phyloP scores from a whole-genome alignment of 306 rosid species.

The Rosa chinensis region DNA sequence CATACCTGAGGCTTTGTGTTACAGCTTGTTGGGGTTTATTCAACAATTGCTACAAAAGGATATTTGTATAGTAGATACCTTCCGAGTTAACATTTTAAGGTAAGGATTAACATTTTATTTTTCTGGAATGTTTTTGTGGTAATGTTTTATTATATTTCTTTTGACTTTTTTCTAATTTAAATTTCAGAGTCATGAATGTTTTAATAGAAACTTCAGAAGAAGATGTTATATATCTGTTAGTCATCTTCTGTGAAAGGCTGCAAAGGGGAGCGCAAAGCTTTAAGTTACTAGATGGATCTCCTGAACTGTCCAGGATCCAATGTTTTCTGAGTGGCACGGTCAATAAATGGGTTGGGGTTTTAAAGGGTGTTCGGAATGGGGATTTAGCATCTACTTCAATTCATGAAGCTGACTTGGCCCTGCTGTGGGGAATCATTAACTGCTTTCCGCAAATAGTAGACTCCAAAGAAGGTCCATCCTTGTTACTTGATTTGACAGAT shows the following conservation, averaged over 20 bases:
- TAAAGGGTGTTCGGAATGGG: constrained; percentile 36
- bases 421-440: constrained; percentile 70
- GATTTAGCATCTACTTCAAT: constrained; percentile 33
- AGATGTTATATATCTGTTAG: constrained; percentile 58
- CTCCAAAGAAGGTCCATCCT: constrained; percentile 40
- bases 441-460: constrained; percentile 63
- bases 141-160: constrained; percentile 6
- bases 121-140: constrained; percentile 19
- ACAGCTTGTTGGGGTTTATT: constrained; percentile 71
- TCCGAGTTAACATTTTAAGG: constrained; percentile 62
- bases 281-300: constrained; percentile 38
- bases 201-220: constrained; percentile 60
- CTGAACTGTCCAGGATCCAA: constrained; percentile 47
- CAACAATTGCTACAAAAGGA: constrained; percentile 57
- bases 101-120: constrained; percentile 30
- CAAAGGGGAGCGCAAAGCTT: constrained; percentile 33
- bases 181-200: constrained; percentile 61
- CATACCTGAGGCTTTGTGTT: constrained; percentile 32
- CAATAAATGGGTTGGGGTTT: constrained; percentile 36
- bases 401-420: constrained; percentile 53
- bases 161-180: constrained; percentile 27
- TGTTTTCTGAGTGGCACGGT: constrained; percentile 46
- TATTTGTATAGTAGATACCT: constrained; percentile 38
- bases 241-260: constrained; percentile 52
- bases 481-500: constrained; percentile 56